Evolutionary conservation across 1,139 yeast genomes (phyloP).

Genomic region (Zygosaccharomyces sapae): DNA sequence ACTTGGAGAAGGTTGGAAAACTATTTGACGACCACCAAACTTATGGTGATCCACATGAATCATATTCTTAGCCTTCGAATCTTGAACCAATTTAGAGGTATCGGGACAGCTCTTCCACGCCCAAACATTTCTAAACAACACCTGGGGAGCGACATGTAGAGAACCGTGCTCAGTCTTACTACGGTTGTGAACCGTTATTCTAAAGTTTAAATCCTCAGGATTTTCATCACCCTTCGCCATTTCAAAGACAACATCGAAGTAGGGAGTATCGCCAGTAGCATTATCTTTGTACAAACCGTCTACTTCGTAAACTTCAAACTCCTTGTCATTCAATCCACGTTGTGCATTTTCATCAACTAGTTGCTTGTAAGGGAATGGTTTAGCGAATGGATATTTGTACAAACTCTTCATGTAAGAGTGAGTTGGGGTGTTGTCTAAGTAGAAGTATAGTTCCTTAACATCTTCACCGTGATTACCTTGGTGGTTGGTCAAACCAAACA

Average conservation of each 20-base stretch:
- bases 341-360: slow-evolving; percentile 66
- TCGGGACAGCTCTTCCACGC: slow-evolving; percentile 59
- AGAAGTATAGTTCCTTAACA: slow-evolving; percentile 80
- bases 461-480: slow-evolving; percentile 97
- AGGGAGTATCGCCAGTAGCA: slow-evolving; percentile 66
- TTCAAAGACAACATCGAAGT: slow-evolving; percentile 87
- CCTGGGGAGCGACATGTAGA: slow-evolving; percentile 79
- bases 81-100: slow-evolving; percentile 50
- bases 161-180: slow-evolving; percentile 76
- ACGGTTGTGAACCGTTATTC: slow-evolving; percentile 87
- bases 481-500: slow-evolving; percentile 87
- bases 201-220: slow-evolving; percentile 73
- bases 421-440: slow-evolving; percentile 87
- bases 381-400: slow-evolving; percentile 85
- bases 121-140: slow-evolving; percentile 90
- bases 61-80: slow-evolving; percentile 39
- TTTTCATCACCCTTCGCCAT: slow-evolving; percentile 85
- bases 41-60: slow-evolving; percentile 65
- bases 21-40: slow-evolving; percentile 66
- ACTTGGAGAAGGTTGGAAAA: slow-evolving; percentile 80
- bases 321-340: slow-evolving; percentile 48
- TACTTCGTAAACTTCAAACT: slow-evolving; percentile 41
- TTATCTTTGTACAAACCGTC: slow-evolving; percentile 32
- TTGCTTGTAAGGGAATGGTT: slow-evolving; percentile 72
- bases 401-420: slow-evolving; percentile 91